A percentile compares a stretch with the other conserved stretches of the same genome.
phyloP scores from a whole-genome alignment of 2,329 filamentous ascomycete genomes.

The Ustulina deusta region DNA sequence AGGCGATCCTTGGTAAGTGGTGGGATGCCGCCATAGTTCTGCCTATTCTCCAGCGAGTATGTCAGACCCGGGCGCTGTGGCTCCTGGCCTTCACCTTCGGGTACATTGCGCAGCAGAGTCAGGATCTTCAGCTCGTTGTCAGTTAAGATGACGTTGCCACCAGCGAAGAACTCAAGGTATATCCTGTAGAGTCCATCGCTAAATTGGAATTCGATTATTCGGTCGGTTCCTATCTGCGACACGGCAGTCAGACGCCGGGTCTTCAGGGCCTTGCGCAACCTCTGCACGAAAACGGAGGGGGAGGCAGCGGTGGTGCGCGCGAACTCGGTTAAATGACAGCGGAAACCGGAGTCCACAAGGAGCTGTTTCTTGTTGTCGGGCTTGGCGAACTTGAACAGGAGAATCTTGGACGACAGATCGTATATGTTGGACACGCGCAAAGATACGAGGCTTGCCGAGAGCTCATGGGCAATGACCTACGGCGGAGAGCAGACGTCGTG shows the following conservation, averaged over 20 bases:
- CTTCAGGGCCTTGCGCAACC: conserved; percentile 88
- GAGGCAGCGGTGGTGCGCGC: conserved; percentile 85
- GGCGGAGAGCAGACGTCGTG: background rate
- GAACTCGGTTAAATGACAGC: conserved; percentile 93
- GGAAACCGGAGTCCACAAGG: conserved; percentile 93
- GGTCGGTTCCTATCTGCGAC: conserved; percentile 88
- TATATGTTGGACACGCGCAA: conserved; percentile 94
- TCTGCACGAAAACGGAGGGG: conserved; percentile 86
- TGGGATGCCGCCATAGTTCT: conserved; percentile 84
- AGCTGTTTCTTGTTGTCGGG: conserved; percentile 90
- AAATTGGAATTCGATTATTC: conserved; percentile 92
- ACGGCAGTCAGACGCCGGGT: conserved; percentile 86
- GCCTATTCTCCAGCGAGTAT: conserved; percentile 84
- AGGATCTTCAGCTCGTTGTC: conserved; percentile 86
- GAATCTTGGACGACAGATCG: conserved; percentile 94
- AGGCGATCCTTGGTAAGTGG: conserved; percentile 80
- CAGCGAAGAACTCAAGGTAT: conserved; percentile 95
- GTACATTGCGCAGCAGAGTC: conserved; percentile 81
- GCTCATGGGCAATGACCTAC: conserved; percentile 93
- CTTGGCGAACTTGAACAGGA: conserved; percentile 94
- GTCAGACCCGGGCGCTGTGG: conserved; percentile 80
- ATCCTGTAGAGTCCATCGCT: conserved; percentile 89
- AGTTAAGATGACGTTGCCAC: conserved; percentile 93
- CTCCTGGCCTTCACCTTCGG: conserved; percentile 85
- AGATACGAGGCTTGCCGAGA: conserved; percentile 78